Evolutionary conservation across 805 yeast genomes (phyloP), one percentile per base, ranked within the genome.

Genomic region (Ogataea wickerhamii): DNA sequence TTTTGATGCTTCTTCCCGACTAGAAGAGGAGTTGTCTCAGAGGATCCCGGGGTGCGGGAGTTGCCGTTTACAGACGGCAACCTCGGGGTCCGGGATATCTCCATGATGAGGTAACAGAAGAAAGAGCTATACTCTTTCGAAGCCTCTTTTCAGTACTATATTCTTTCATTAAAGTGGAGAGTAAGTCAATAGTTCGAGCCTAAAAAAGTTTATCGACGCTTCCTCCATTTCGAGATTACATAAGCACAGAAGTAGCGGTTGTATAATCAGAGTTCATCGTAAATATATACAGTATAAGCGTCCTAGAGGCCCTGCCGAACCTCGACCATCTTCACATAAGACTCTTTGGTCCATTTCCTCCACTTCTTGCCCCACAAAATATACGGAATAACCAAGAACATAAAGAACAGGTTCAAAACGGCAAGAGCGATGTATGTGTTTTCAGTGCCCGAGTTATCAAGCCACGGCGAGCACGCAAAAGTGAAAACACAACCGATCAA

Each of bases 391-490:
- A 81, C 73, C 18, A 71, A 46, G 38, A 73, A 66, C 68, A 80
- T 74, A 20, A 78, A 61, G 10, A 66, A 69, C 37, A 78, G 66
- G 43, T 78, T 76, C 32, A 82, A 62, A 3, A 70, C 78, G 2
- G 84, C 84, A 46, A 79, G 63, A 0, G 78, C 79, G 34, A 78
- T 76, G 48, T 78, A 79, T 0, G 84, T 76, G 48, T 75, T 73
- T 41, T 71, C 67, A 28, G 76, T 74, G 7, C 85, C 84, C 20
- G 75, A 63, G 4, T 67, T 64, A 5, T 63, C 73, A 11, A 80
- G 53, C 85, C 84, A 79, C 17, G 74, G 67, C 0, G 83, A 76
- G 48, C 86, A 79, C 3, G 77, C 74, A 61, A 80, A 80, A 0
- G 86, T 80, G 53, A 80, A 80, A 26, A 78, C 64, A 52, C 83